Conservation (phyloP, 495 filamentous ascomycete species). For the Aspergillus asperescens region DNA sequence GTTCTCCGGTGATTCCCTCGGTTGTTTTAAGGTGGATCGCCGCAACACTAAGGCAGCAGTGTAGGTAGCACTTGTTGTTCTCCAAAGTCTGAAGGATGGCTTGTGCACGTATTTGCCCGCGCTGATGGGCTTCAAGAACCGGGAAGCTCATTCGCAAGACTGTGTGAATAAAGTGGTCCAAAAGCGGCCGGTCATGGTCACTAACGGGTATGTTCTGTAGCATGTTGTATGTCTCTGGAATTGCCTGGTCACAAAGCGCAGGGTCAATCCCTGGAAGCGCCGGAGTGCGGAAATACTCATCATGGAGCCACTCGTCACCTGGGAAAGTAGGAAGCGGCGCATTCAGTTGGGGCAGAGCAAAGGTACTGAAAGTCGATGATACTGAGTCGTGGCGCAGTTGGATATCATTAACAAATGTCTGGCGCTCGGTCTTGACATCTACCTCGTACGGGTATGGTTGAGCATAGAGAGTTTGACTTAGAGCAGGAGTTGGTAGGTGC, state of each 20-base stretch:
- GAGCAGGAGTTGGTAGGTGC: constrained; percentile 39
- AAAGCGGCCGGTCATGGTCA: constrained; percentile 76
- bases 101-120: constrained; percentile 67
- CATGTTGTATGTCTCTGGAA: constrained; percentile 29
- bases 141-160: constrained; percentile 89
- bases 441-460: constrained; percentile 75
- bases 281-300: constrained; percentile 52
- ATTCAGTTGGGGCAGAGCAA: constrained; percentile 66
- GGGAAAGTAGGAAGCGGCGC: constrained; percentile 60
- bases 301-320: constrained; percentile 70
- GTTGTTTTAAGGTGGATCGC: constrained; percentile 92
- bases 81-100: constrained; percentile 80
- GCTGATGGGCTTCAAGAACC: constrained; percentile 81
- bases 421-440: constrained; percentile 90
- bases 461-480: constrained; percentile 32
- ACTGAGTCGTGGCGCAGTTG: constrained; percentile 77
- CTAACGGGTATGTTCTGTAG: constrained; percentile 78
- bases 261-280: constrained; percentile 48
- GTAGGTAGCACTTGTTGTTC: constrained; percentile 86
- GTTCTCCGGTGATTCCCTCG: constrained; percentile 58
- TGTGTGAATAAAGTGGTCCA: constrained; percentile 88
- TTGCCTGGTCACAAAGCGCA: constrained; percentile 18
- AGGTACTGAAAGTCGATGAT: constrained; percentile 82
- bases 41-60: constrained; percentile 92
- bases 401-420: constrained; percentile 90